Evolutionary conservation across 768 basidiomycete genomes (phyloP).

Genomic region (Tephrocybe rancida): DNA sequence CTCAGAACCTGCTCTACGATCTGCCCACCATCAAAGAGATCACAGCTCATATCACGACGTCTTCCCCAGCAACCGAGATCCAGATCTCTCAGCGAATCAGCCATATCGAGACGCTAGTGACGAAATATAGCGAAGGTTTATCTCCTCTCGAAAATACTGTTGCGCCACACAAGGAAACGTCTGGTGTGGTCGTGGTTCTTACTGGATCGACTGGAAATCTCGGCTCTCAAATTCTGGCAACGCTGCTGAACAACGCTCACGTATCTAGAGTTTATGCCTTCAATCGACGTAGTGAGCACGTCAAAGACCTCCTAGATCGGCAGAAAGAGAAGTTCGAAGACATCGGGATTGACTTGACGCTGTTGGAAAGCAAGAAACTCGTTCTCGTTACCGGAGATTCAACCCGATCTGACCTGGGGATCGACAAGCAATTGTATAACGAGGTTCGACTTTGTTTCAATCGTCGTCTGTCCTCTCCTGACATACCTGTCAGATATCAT

Average conservation of each 20-base stretch:
- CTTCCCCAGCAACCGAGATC: neutral
- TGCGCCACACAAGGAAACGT: neutral
- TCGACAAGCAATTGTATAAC: neutral
- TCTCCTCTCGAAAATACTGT: neutral
- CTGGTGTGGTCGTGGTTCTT: conserved; percentile 4
- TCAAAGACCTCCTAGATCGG: neutral
- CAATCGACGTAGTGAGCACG: conserved; percentile 5
- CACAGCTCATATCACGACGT: conserved; percentile 16
- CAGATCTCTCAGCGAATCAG: neutral
- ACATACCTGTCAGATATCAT: neutral
- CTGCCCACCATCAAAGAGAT: conserved; percentile 26
- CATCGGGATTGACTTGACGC: neutral
- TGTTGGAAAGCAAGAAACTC: neutral
- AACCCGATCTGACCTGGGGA: neutral
- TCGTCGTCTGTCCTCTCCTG: neutral
- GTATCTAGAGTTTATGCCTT: conserved; percentile 14
- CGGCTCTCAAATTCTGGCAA: conserved; percentile 14
- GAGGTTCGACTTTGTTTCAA: neutral
- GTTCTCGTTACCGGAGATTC: neutral
- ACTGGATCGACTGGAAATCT: conserved; percentile 20
- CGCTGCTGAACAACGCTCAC: conserved; percentile 7
- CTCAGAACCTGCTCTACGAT: conserved; percentile 28
- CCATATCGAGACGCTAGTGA: conserved; percentile 32
- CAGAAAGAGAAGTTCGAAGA: neutral
- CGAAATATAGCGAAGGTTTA: conserved; percentile 31